Conservation (phyloP, 2,329 filamentous ascomycete genomes). For the Verticillium nubilum region DNA sequence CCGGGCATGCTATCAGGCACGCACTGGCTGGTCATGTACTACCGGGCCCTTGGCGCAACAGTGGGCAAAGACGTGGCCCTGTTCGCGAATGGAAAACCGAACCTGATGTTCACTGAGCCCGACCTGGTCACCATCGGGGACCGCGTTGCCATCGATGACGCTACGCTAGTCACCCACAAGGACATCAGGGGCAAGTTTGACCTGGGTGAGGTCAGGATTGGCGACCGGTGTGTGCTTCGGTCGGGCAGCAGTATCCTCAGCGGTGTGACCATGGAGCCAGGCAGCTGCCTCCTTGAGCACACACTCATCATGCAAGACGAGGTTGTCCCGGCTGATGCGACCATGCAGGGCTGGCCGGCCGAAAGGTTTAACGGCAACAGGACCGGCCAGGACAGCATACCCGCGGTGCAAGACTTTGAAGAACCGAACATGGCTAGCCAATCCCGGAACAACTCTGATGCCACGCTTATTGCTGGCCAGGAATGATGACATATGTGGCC, state of each 20-base stretch:
- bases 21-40: constrained; percentile 46
- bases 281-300: constrained; percentile 50
- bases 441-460: not conserved
- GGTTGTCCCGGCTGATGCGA: constrained; percentile 41
- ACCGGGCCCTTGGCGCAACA: constrained; percentile 45
- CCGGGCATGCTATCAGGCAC: constrained; percentile 48
- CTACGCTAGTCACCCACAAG: constrained; percentile 50
- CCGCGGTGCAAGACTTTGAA: not conserved
- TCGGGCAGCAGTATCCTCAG: constrained; percentile 45
- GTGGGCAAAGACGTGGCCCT: constrained; percentile 51
- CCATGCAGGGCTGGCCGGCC: constrained; percentile 52
- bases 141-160: constrained; percentile 48
- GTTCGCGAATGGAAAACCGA: constrained; percentile 46
- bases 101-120: constrained; percentile 51
- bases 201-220: constrained; percentile 44
- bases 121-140: constrained; percentile 49
- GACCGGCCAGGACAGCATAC: not conserved
- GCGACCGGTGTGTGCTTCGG: constrained; percentile 45
- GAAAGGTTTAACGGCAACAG: constrained; percentile 27
- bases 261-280: constrained; percentile 46
- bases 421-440: not conserved
- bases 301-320: constrained; percentile 53
- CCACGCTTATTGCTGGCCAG: not conserved
- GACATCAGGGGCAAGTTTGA: constrained; percentile 53
- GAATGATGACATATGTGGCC: not conserved